These are phyloP conservation scores for Phytophthora tubulina DNA, from an alignment of 352 stramenopile species.

Conservation along the genomic window DNA sequence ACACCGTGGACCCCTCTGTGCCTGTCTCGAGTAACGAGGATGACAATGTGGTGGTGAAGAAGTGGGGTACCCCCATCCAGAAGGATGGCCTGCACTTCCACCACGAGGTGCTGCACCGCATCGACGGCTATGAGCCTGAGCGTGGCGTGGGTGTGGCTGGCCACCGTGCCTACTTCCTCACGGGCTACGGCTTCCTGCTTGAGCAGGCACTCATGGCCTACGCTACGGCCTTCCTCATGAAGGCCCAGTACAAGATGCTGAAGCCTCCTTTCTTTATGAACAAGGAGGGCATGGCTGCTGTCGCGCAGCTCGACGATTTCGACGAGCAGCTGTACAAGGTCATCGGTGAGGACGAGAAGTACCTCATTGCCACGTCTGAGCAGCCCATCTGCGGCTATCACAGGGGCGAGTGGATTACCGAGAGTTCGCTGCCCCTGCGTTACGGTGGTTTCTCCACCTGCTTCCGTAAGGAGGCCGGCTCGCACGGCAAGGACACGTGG, in stretches of 20 bases:
- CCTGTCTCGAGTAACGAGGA: conserved; percentile 97
- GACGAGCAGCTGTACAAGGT: conserved; percentile 99
- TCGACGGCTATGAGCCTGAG: conserved; percentile 99
- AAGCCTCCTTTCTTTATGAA: conserved; percentile 99
- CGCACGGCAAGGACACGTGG: conserved; percentile 99
- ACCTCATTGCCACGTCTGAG: conserved; percentile 99
- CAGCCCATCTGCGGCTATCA: conserved; percentile 99
- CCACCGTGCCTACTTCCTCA: conserved; percentile 99
- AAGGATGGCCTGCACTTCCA: conserved; percentile 93
- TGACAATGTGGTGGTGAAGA: conserved; percentile 94
- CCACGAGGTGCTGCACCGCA: conserved; percentile 97
- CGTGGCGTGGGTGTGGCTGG: conserved; percentile 96
- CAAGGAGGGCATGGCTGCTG: conserved; percentile 98
- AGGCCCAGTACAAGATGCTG: conserved; percentile 97
- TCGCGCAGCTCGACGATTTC: conserved; percentile 99
- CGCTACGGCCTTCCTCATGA: conserved; percentile 96
- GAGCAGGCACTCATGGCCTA: conserved; percentile 99
- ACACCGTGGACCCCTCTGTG: conserved; percentile 97
- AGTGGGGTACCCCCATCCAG: conserved; percentile 77
- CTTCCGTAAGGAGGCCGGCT: conserved; percentile 99
- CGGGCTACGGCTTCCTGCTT: conserved; percentile 97
- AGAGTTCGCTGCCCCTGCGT: conserved; percentile 81
- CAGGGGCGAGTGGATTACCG: conserved; percentile 93
- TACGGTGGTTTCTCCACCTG: conserved; percentile 99
- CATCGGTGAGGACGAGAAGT: conserved; percentile 97